Percentiles rank a stretch among this genome's conserved stretches.
These are phyloP conservation scores for Batrachochytrium dendrobatidis DNA, from an alignment of 371 early-diverging fungal genomes.

Conservation along the genomic window DNA sequence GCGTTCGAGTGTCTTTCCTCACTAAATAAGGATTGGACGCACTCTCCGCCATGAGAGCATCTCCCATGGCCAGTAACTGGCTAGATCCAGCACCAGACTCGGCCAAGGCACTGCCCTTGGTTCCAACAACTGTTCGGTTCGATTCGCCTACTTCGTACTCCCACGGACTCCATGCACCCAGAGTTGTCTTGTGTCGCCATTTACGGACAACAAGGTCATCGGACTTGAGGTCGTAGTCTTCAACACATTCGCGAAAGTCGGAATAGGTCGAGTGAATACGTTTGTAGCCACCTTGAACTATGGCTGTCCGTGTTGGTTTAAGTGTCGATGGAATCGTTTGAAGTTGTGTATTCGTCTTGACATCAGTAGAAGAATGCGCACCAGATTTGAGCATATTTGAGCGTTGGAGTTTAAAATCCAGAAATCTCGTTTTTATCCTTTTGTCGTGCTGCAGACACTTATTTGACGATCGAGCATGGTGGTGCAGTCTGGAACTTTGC, in stretches of 20 bases:
- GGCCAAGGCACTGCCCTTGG: background rate
- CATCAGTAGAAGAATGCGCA: too few relatives aligned
- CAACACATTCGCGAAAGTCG: slow-evolving; percentile 18
- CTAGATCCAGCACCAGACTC: background rate
- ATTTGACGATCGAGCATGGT: too few relatives aligned
- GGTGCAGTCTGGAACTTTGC: slow-evolving; percentile 1
- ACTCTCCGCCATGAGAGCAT: slow-evolving; percentile 11
- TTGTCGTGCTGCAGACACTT: too few relatives aligned
- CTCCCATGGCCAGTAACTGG: background rate
- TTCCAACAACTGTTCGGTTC: background rate
- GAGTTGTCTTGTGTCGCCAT: slow-evolving; percentile 12
- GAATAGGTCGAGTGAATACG: slow-evolving; percentile 11
- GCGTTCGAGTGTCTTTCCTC: slow-evolving; percentile 12
- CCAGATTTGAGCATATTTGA: too few relatives aligned
- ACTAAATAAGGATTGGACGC: slow-evolving; percentile 4
- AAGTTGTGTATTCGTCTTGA: too few relatives aligned
- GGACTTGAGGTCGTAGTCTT: slow-evolving; percentile 18
- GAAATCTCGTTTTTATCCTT: too few relatives aligned
- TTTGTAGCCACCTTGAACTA: slow-evolving; percentile 8
- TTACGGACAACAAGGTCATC: slow-evolving; percentile 18
- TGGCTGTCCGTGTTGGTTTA: background rate
- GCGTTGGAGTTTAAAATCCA: too few relatives aligned
- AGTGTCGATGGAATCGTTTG: background rate
- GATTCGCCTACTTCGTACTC: slow-evolving; percentile 1
- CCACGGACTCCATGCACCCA: slow-evolving; percentile 17